These are phyloP conservation scores for Cydonia oblonga DNA, from an alignment of 331 rosid species.

Conservation along the genomic window DNA sequence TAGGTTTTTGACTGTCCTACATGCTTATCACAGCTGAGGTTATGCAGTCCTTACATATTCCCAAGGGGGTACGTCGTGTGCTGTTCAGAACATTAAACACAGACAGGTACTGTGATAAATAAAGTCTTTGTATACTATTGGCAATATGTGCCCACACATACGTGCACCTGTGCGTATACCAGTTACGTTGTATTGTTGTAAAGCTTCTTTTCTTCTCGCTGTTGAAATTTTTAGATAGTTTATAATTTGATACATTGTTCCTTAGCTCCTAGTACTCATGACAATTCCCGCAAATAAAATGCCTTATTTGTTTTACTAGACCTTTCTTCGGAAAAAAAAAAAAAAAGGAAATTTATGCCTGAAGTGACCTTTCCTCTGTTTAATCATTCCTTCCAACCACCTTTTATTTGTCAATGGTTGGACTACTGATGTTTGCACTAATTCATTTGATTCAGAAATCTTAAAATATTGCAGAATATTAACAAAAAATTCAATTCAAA, in stretches of 20 bases:
- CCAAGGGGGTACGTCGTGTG: conserved; percentile 60
- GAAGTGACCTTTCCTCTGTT: not conserved
- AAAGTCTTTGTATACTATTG: not conserved
- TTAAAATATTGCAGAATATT: not conserved
- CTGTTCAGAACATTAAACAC: conserved; percentile 75
- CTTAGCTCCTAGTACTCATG: not conserved
- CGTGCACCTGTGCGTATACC: not conserved
- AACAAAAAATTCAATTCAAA: not conserved
- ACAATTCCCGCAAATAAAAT: not conserved
- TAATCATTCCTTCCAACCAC: not conserved
- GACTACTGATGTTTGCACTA: not conserved
- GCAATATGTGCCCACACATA: not conserved
- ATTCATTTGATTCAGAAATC: not conserved
- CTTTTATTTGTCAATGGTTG: not conserved
- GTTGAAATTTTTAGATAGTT: not conserved
- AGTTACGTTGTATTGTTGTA: not conserved
- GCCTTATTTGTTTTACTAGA: not conserved
- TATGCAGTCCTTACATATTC: conserved; percentile 70
- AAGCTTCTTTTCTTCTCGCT: not conserved
- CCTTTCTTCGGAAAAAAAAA: not conserved
- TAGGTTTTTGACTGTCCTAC: not conserved
- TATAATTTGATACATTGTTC: not conserved
- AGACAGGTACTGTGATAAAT: conserved; percentile 37
- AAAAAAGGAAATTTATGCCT: not conserved
- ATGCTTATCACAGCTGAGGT: conserved; percentile 53